A percentile compares a stretch with the other conserved stretches of the same genome.
Conservation (phyloP, 495 filamentous ascomycete genomes). For the Penicillium pancosmium region DNA sequence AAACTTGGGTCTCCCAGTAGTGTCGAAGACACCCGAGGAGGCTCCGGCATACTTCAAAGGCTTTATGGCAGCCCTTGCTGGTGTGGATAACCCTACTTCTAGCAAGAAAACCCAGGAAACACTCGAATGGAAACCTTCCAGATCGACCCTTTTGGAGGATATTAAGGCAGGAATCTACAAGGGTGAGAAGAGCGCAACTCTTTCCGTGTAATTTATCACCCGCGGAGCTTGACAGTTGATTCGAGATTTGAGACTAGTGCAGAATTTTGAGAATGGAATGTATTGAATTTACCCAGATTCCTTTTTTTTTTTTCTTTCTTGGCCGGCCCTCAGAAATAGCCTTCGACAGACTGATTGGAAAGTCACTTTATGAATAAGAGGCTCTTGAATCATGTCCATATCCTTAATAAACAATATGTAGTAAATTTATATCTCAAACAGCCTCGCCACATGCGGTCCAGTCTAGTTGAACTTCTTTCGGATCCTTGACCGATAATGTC, state of each 20-base stretch:
- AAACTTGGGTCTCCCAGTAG: constrained; percentile 31
- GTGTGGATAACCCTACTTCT: constrained; percentile 39
- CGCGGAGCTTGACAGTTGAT: too few relatives aligned
- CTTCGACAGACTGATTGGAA: too few relatives aligned
- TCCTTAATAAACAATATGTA: too few relatives aligned
- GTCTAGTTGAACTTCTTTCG: not conserved
- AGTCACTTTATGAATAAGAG: too few relatives aligned
- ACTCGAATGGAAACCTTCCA: constrained; percentile 43
- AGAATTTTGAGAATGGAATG: too few relatives aligned
- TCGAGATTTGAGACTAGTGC: too few relatives aligned
- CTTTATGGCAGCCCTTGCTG: constrained; percentile 28
- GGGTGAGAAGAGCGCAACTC: not conserved
- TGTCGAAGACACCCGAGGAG: constrained; percentile 31
- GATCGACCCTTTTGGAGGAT: constrained; percentile 40
- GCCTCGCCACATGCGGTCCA: not conserved
- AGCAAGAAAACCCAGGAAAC: constrained; percentile 42
- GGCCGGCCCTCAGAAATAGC: too few relatives aligned
- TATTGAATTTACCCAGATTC: too few relatives aligned
- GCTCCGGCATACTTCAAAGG: constrained; percentile 35
- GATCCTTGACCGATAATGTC: not conserved
- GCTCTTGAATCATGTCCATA: too few relatives aligned
- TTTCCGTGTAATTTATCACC: not conserved
- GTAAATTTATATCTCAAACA: not conserved
- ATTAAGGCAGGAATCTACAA: constrained; percentile 32
- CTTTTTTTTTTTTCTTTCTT: too few relatives aligned